Conservation (phyloP, 108 stramenopile species). For the Bacterosira constricta region DNA sequence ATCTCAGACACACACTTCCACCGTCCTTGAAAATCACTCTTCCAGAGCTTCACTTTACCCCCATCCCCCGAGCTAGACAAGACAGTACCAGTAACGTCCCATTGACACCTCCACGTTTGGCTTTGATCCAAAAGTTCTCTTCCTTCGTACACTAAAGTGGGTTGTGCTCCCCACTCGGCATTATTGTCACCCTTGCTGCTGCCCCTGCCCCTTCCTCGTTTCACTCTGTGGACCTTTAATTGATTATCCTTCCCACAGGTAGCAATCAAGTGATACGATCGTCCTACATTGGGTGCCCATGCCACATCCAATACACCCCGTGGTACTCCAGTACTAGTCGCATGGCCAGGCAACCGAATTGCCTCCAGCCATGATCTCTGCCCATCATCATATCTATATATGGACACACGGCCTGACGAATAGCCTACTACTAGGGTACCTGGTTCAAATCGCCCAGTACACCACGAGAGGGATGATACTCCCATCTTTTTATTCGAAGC, state of each 20-base stretch:
- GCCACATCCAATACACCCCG: constrained; percentile 86
- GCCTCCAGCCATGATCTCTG: constrained; percentile 68
- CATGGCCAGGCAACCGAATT: constrained; percentile 51
- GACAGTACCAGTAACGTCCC: constrained; percentile 94
- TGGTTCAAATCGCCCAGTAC: constrained; percentile 89
- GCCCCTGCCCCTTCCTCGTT: constrained; percentile 23
- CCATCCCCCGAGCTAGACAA: constrained; percentile 84
- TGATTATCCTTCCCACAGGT: constrained; percentile 56
- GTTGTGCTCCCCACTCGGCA: constrained; percentile 8
- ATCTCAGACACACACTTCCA: constrained; percentile 81
- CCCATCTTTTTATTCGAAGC: constrained; percentile 46
- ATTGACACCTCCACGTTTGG: constrained; percentile 81
- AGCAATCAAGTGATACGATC: constrained; percentile 90
- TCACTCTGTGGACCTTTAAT: constrained; percentile 48
- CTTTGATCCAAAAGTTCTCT: constrained; percentile 50
- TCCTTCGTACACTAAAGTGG: constrained; percentile 63
- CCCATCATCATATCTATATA: constrained; percentile 73
- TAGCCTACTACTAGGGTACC: constrained; percentile 88
- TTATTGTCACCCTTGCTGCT: constrained; percentile 1
- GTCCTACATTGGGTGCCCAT: constrained; percentile 95
- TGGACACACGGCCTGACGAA: constrained; percentile 45
- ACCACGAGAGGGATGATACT: constrained; percentile 89
- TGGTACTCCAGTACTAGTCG: constrained; percentile 37
- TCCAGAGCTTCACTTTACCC: constrained; percentile 84
- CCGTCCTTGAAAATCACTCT: constrained; percentile 65